Evolutionary conservation across 1,284 basidiomycete genomes (phyloP), one percentile per base, ranked within the genome.

Genomic region (Psilocybe mexicana): DNA sequence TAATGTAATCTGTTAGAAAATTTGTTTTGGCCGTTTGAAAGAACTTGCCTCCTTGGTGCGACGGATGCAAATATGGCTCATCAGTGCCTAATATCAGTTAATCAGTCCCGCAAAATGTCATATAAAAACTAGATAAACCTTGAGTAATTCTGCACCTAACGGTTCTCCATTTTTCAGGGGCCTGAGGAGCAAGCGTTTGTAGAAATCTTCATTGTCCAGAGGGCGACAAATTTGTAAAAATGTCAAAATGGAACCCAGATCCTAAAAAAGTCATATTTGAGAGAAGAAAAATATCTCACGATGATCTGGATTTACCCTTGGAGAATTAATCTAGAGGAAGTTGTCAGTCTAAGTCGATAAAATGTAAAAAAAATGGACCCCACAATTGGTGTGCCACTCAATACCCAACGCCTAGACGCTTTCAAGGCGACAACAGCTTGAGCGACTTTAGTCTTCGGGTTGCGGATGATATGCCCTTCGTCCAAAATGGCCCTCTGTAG

Each of bases 371-470:
- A 11, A 53, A n/a, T 18, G 18, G 18, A 18, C 18, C 62, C 70
- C 69, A 92, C 90, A 60, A 96, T 95, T 0, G 94, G 94, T 3
- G 94, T 96, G 40, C 93, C 93, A 18, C 86, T 88, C 42, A 94
- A 74, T 5, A 87, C 80, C 92, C 93, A 93, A 58, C 92, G 85
- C 54, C 89, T 81, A 62, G 95, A 84, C 0, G 90, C 92, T 24
- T 75, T 72, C 18, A 96, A 75, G 5, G 74, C 84, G 58, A 77
- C 86, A 10, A 89, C 87, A 0, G 89, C 88, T 63, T 83, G 80
- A 0, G 90, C 84, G 84, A 91, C 92, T 75, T 93, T 92, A 0
- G 94, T 92, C 69, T 82, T 88, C 0, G 90, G 84, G 67, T 96
- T 96, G 55, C 93, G 86, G 61, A 96, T 88, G 18, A 73, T 86